Evolutionary conservation across 75 land plant genomes (phyloP).

Genomic region (Azolla pinnata): DNA sequence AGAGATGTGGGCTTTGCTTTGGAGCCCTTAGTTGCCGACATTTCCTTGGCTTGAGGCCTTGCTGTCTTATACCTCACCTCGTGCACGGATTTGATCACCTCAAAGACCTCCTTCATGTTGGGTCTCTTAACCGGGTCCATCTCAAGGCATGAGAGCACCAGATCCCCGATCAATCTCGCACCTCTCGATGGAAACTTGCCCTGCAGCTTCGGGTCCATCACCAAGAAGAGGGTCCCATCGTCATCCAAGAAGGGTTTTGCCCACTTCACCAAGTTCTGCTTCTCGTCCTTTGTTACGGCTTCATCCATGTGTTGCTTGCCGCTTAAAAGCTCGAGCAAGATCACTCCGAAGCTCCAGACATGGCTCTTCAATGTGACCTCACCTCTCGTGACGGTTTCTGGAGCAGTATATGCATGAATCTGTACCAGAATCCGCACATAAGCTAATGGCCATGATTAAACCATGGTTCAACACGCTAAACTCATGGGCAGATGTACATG

Average conservation of each 20-base stretch:
- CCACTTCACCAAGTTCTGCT: slow-evolving; percentile 64
- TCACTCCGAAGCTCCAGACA: slow-evolving; percentile 88
- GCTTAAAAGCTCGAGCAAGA: slow-evolving; percentile 88
- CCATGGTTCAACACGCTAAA: not conserved
- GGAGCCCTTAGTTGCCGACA: no score
- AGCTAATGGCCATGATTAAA: no score
- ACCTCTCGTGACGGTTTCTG: slow-evolving; percentile 53
- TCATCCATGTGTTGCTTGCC: slow-evolving; percentile 58
- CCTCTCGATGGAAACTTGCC: slow-evolving; percentile 62
- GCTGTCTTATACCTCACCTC: no score
- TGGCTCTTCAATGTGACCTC: slow-evolving; percentile 69
- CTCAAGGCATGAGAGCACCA: slow-evolving; percentile 63
- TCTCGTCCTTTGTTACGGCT: slow-evolving; percentile 41
- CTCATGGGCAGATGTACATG: not conserved
- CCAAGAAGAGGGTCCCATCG: slow-evolving; percentile 56
- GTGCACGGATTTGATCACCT: slow-evolving; percentile 45
- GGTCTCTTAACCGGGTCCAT: slow-evolving; percentile 71
- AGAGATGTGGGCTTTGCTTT: no score
- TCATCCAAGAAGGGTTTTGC: slow-evolving; percentile 63
- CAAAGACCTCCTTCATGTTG: slow-evolving; percentile 62
- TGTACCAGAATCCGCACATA: slow-evolving; percentile 28
- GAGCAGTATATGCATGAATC: slow-evolving; percentile 49
- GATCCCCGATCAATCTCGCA: slow-evolving; percentile 54
- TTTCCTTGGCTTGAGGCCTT: no score
- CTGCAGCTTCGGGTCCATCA: slow-evolving; percentile 74